phyloP scores from a whole-genome alignment of 495 filamentous ascomycete species.

The Aspergillus avenaceus region DNA sequence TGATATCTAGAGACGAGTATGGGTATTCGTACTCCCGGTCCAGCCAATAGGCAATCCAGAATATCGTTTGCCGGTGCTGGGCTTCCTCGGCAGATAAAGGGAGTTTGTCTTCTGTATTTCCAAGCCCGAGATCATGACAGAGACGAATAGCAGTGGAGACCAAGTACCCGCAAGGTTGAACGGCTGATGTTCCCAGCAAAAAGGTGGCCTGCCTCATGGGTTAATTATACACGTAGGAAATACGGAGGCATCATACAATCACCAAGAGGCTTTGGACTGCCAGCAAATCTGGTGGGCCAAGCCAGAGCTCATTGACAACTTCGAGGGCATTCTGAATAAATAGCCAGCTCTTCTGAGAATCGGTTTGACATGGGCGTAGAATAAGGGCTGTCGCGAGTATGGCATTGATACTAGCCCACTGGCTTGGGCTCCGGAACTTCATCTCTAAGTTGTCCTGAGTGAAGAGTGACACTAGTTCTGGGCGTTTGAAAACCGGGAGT shows the following conservation, averaged over 20 bases:
- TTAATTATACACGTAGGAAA: neutral
- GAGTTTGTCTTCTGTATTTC: neutral
- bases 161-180: slow-evolving; percentile 15
- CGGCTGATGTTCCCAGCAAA: slow-evolving; percentile 9
- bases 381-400: slow-evolving; percentile 13
- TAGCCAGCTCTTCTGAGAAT: slow-evolving; percentile 14
- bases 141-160: slow-evolving; percentile 15
- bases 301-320: slow-evolving; percentile 10
- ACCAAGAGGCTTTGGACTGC: slow-evolving; percentile 12
- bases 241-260: slow-evolving; percentile 7
- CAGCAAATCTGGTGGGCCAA: slow-evolving; percentile 14
- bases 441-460: slow-evolving; percentile 1
- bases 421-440: neutral
- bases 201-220: slow-evolving; percentile 4
- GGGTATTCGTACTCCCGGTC: slow-evolving; percentile 15
- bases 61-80: slow-evolving; percentile 9
- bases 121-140: slow-evolving; percentile 11
- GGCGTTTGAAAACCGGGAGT: slow-evolving; percentile 11
- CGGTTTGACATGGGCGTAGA: slow-evolving; percentile 5
- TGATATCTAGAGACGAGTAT: too few relatives aligned
- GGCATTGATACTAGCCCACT: slow-evolving; percentile 15
- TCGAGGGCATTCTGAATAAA: slow-evolving; percentile 17
- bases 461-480: slow-evolving; percentile 9
- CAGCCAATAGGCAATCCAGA: slow-evolving; percentile 19
- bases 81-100: slow-evolving; percentile 1